These are phyloP conservation scores for Boletus barrowsii DNA, from an alignment of 768 basidiomycete species.

Conservation along the genomic window DNA sequence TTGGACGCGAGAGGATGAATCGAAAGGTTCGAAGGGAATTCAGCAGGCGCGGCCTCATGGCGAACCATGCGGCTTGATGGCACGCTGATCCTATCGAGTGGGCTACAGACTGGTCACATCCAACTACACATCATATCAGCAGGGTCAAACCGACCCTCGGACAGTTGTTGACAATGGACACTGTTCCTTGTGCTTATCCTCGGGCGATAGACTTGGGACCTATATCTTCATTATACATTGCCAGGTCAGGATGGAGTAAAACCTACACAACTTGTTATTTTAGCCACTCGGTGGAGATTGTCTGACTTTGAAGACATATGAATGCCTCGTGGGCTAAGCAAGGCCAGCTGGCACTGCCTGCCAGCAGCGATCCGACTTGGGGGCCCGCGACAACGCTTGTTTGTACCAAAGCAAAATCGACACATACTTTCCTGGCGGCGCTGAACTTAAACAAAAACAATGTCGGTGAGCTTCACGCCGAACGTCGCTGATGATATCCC, in stretches of 20 bases:
- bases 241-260: slow-evolving; percentile 3
- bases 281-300: slow-evolving; percentile 1
- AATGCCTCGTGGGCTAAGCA: slow-evolving; percentile 20
- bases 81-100: slow-evolving; percentile 5
- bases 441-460: background rate
- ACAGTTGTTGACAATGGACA: slow-evolving; percentile 3
- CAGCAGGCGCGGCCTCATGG: slow-evolving; percentile 22
- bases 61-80: slow-evolving; percentile 14
- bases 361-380: too few species aligned
- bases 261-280: slow-evolving; percentile 13
- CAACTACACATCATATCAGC: background rate
- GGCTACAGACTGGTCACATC: background rate
- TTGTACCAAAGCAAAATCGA: background rate
- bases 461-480: background rate
- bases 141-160: slow-evolving; percentile 13
- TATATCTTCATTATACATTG: slow-evolving; percentile 1
- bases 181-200: background rate
- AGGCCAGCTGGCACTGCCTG: slow-evolving; percentile 10
- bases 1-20: background rate
- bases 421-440: background rate
- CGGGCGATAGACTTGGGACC: background rate
- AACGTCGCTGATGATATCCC: background rate
- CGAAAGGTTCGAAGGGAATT: slow-evolving; percentile 2
- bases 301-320: background rate
- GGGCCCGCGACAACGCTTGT: background rate